Percentiles rank a stretch among this genome's conserved stretches.
Conservation (phyloP, 73 alveolate species). For the Paramecium caudatum region DNA sequence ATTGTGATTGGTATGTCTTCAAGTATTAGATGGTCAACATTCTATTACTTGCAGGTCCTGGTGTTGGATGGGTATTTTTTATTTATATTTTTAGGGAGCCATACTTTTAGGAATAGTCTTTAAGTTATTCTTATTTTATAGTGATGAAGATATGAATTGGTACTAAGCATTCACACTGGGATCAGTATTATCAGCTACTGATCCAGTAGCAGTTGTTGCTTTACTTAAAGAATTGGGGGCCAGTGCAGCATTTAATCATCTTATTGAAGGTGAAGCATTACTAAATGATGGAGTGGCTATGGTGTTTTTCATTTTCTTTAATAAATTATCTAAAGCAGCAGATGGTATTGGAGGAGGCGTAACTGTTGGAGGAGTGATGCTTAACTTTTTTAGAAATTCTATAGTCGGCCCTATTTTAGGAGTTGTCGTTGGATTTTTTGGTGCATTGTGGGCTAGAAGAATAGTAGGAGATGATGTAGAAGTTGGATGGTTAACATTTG, state of each 20-base stretch:
- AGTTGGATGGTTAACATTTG: slow-evolving; percentile 76
- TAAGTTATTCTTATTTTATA: slow-evolving; percentile 74
- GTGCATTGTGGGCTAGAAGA: slow-evolving; percentile 80
- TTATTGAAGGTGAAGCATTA: slow-evolving; percentile 83
- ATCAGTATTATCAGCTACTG: slow-evolving; percentile 83
- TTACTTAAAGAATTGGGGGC: slow-evolving; percentile 82
- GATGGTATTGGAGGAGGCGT: slow-evolving; percentile 79
- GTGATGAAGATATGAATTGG: slow-evolving; percentile 80
- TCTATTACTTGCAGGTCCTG: slow-evolving; percentile 74
- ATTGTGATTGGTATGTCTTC: slow-evolving; percentile 80
- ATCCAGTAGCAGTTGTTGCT: slow-evolving; percentile 87
- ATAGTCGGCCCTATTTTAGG: slow-evolving; percentile 82
- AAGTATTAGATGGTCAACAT: slow-evolving; percentile 66
- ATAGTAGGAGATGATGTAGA: slow-evolving; percentile 79
- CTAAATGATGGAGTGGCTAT: slow-evolving; percentile 83
- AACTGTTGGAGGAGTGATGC: slow-evolving; percentile 74
- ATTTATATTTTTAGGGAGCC: slow-evolving; percentile 63
- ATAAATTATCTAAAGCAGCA: slow-evolving; percentile 64
- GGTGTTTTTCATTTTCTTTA: slow-evolving; percentile 79
- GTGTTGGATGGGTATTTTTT: slow-evolving; percentile 64
- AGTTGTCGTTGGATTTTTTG: slow-evolving; percentile 71
- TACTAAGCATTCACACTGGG: slow-evolving; percentile 81
- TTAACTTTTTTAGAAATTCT: slow-evolving; percentile 77
- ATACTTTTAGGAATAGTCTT: slow-evolving; percentile 78
- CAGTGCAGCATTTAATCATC: slow-evolving; percentile 75